These are phyloP conservation scores for Magnusiomyces clavatus DNA, from an alignment of 1,139 yeast genomes.

Conservation along the genomic window DNA sequence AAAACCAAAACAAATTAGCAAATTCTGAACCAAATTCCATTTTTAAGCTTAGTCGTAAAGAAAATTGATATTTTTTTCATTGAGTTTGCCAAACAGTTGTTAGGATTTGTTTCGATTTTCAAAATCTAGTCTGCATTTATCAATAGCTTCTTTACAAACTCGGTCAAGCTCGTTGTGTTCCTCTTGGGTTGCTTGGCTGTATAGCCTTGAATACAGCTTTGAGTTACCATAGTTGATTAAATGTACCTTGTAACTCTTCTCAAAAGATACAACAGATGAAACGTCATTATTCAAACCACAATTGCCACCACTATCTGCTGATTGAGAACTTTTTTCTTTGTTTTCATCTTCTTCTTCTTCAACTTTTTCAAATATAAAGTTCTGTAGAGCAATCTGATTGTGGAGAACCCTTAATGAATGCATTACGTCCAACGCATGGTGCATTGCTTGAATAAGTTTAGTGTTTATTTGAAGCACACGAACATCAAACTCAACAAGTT, in stretches of 20 bases:
- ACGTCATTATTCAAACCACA: too few species aligned
- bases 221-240: constrained; percentile 22
- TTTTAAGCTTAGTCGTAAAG: too few species aligned
- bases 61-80: too few species aligned
- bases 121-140: background rate
- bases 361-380: constrained; percentile 19
- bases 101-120: too few species aligned
- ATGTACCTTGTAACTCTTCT: constrained; percentile 9
- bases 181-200: constrained; percentile 20
- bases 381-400: constrained; percentile 17
- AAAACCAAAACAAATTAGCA: too few species aligned
- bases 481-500: too few species aligned
- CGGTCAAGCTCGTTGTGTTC: constrained; percentile 27
- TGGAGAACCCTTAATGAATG: constrained; percentile 23
- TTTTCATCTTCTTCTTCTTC: constrained; percentile 7
- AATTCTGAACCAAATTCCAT: too few species aligned
- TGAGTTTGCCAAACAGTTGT: too few species aligned
- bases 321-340: too few species aligned
- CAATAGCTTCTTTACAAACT: constrained; percentile 20
- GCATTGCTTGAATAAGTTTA: constrained; percentile 17
- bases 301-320: too few species aligned
- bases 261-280: background rate
- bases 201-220: constrained; percentile 21
- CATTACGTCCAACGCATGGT: constrained; percentile 17
- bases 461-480: constrained; percentile 5